Evolutionary conservation across 1,139 yeast genomes (phyloP), one percentile per base, ranked within the genome.

Genomic region (Debaryomyces coudertii): DNA sequence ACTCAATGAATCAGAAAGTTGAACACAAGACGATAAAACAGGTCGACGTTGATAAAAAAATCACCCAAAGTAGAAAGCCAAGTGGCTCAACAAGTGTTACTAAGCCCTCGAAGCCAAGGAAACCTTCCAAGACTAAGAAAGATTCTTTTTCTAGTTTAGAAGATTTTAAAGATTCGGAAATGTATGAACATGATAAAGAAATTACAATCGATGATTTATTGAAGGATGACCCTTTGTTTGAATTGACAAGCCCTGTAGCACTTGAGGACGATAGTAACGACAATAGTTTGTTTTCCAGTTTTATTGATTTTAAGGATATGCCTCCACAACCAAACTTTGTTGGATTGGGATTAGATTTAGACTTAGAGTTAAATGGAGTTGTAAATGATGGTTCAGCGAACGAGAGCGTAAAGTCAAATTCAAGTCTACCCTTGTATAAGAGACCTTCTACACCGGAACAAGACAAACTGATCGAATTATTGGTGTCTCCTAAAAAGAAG

Each of bases 161-260:
- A 5, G 31, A 42, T 27, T 18, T 33, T 8, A 42, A 36, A 29
- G 14, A 11, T 7, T 42, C 40, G 12, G 40, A 35, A 5, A 25
- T n/a, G 12, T 27, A 22, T 23, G 40, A 31, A 9, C 20, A 31
- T 14, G 53, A 46, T 18, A 35, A 42, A 11, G 50, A 47, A 16
- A 43, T 57, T 27, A 58, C 63, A 4, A 58, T 62, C n/a, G 65
- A 63, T 25, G 66, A 62, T 41, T 47, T 62, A 14, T 48, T 63
- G 27, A 53, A 55, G 39, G 48, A 53, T n/a, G 62, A 61, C 42
- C 66, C 67, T 4, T 58, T 63, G 33, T 56, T 53, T 3, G 56
- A 50, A 34, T 50, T 37, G 36, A 53, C 34, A 25, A 36, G 43
- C 11, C 42, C 44, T 2, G 29, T 35, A 6, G 34, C 33, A 14